These are phyloP conservation scores for Sideroxylon spinosum DNA, from an alignment of 179 eudicot genomes.

Conservation along the genomic window DNA sequence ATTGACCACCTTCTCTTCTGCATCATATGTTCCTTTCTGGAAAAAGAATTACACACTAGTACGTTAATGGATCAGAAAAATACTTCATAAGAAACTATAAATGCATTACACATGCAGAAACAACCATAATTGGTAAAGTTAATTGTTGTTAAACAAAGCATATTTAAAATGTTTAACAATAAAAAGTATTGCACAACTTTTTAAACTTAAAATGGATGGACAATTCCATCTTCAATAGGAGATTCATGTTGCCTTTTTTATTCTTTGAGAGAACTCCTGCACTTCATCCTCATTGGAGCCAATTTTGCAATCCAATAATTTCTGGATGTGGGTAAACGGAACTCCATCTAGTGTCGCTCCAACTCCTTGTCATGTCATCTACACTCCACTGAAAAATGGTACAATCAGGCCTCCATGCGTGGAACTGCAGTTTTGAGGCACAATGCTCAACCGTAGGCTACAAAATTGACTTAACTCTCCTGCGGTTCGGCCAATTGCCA, in stretches of 20 bases:
- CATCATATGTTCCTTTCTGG: constrained; percentile 42
- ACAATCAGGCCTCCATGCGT: too few species aligned
- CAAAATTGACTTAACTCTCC: too few species aligned
- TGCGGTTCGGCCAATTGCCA: too few species aligned
- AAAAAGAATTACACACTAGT: constrained; percentile 6
- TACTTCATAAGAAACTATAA: neutral
- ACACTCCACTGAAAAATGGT: too few species aligned
- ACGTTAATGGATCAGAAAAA: neutral
- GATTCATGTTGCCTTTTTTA: neutral
- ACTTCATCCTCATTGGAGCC: neutral
- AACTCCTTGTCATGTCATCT: too few species aligned
- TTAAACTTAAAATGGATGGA: too few species aligned
- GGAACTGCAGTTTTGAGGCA: too few species aligned
- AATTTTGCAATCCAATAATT: neutral
- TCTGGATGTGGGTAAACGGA: neutral
- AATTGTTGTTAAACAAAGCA: neutral
- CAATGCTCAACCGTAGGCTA: too few species aligned
- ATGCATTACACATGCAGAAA: neutral
- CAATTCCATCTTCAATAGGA: too few species aligned
- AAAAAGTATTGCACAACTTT: too few species aligned
- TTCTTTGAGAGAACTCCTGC: neutral
- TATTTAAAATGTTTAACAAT: neutral
- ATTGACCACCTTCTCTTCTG: constrained; percentile 36
- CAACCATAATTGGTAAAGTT: neutral
- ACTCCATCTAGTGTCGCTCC: neutral